phyloP scores from a whole-genome alignment of 352 stramenopile species.

The Phytophthora sp. region DNA sequence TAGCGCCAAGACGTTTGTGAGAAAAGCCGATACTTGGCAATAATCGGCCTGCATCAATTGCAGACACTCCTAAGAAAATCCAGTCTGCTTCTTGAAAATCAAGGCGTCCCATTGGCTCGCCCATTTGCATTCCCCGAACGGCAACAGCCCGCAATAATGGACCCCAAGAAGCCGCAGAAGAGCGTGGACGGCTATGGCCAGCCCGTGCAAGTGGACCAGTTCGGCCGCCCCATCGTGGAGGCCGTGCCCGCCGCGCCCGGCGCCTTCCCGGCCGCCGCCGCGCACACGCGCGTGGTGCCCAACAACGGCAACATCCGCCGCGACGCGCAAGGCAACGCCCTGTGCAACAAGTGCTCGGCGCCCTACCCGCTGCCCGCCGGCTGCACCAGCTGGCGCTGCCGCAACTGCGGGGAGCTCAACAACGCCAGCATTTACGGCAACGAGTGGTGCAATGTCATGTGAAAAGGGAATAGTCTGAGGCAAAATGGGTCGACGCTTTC shows the following conservation, averaged over 20 bases:
- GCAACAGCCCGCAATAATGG: slow-evolving; percentile 19
- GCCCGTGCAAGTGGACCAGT: slow-evolving; percentile 48
- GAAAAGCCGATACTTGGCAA: no score
- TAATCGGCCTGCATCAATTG: no score
- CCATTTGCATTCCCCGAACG: neutral
- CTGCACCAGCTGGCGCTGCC: slow-evolving; percentile 78
- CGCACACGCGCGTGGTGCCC: slow-evolving; percentile 41
- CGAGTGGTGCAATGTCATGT: slow-evolving; percentile 74
- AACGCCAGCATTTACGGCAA: slow-evolving; percentile 81
- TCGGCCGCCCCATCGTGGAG: slow-evolving; percentile 54
- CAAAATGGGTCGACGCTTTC: neutral
- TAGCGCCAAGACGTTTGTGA: no score
- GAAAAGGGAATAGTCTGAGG: slow-evolving; percentile 12
- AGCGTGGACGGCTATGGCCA: slow-evolving; percentile 31
- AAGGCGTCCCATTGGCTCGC: slow-evolving; percentile 10
- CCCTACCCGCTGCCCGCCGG: slow-evolving; percentile 74
- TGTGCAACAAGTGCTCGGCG: slow-evolving; percentile 74
- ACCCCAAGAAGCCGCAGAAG: slow-evolving; percentile 35
- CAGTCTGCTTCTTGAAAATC: neutral
- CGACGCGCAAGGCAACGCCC: slow-evolving; percentile 71
- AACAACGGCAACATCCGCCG: slow-evolving; percentile 77
- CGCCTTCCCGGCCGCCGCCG: slow-evolving; percentile 11
- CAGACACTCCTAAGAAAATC: slow-evolving; percentile 2
- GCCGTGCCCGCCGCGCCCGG: slow-evolving; percentile 35
- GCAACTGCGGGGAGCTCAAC: slow-evolving; percentile 75